Base-by-base conservation (phyloP, 2,329 filamentous ascomycete species). In the Fusarium sp. region DNA sequence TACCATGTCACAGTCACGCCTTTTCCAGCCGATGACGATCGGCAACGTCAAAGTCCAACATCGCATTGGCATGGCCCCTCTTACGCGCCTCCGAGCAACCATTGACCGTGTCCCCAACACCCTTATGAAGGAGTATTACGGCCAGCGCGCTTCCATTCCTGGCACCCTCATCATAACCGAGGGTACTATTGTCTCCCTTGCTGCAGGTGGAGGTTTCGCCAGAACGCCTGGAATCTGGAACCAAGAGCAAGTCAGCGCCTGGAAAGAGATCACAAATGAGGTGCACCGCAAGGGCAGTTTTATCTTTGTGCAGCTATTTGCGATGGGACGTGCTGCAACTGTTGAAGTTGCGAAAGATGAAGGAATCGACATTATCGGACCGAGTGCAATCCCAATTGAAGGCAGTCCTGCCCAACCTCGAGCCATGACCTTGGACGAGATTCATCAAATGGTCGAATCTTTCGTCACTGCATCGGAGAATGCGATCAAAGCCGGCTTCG, bases 281-380 rank as follows among this genome's bases (percentile, higher is more conserved):
- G 90, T 93, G 1, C 92, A 94, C 78, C 82, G 83, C 39, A 90
- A 90, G 75, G 88, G 88, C 7, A 86, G 84, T 15, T 89, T 86
- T 77, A 90, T 93, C 58, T 92, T 85, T 81, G 79, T 86, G 5
- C 92, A 93, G 77, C 83, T 93, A 0, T 92, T 90, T 85, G 87
- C 86, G 0, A 82, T 90, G 11, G 91, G 92, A 9, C 87, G 91
- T 7, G 85, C 86, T 7, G 88, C 87, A 1, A 80, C 83, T 44
- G 62, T 71, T 0, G 77, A 76, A 4, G 36, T 77, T 11, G 73
- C 77, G 8, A 51, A 69, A 26, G 74, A 75, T 22, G 81, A 83
- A 47, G 81, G 78, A 0, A 61, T 80, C 13, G 49, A 64, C 3
- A 73, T 82, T 20, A 39, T 79, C 2, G 78, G 68, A 1, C 76